These are phyloP conservation scores for Astrephomene gubernaculifera DNA, from an alignment of 139 green algal species.

Conservation along the genomic window DNA sequence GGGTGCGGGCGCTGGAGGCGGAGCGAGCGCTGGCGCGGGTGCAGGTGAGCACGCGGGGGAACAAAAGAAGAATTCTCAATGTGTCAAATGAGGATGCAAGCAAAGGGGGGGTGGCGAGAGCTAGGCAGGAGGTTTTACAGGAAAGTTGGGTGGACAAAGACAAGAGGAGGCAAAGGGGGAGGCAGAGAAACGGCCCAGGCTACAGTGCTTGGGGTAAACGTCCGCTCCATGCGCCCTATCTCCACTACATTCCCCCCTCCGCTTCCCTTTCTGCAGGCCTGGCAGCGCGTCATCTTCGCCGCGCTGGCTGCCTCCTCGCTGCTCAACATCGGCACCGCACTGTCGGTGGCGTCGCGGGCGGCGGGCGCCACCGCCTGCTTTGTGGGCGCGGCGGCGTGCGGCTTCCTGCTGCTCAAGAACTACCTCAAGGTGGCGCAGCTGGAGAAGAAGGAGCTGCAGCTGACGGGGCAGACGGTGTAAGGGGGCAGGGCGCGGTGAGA, in stretches of 20 bases:
- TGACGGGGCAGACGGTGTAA: slow-evolving; percentile 58
- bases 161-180: too few species aligned
- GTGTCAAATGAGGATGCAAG: too few species aligned
- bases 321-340: slow-evolving; percentile 95
- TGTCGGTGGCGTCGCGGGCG: slow-evolving; percentile 75
- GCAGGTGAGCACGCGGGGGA: slow-evolving; percentile 64
- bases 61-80: too few species aligned
- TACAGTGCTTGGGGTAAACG: too few species aligned
- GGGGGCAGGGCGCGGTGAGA: too few species aligned
- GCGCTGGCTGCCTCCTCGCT: slow-evolving; percentile 84
- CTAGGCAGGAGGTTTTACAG: too few species aligned
- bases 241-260: background rate
- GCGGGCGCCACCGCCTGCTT: slow-evolving; percentile 74
- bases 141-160: too few species aligned
- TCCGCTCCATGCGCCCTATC: too few species aligned
- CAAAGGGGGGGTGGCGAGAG: too few species aligned
- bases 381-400: slow-evolving; percentile 59
- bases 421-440: slow-evolving; percentile 72
- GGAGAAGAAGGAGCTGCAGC: slow-evolving; percentile 86
- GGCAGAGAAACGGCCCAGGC: too few species aligned
- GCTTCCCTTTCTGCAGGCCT: slow-evolving; percentile 55
- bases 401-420: slow-evolving; percentile 45
- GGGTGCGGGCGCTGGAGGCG: slow-evolving; percentile 94
- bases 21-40: slow-evolving; percentile 93
- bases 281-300: slow-evolving; percentile 75